Evolutionary conservation across 1,284 basidiomycete genomes (phyloP).

Genomic region (Sporisorium exsertum): DNA sequence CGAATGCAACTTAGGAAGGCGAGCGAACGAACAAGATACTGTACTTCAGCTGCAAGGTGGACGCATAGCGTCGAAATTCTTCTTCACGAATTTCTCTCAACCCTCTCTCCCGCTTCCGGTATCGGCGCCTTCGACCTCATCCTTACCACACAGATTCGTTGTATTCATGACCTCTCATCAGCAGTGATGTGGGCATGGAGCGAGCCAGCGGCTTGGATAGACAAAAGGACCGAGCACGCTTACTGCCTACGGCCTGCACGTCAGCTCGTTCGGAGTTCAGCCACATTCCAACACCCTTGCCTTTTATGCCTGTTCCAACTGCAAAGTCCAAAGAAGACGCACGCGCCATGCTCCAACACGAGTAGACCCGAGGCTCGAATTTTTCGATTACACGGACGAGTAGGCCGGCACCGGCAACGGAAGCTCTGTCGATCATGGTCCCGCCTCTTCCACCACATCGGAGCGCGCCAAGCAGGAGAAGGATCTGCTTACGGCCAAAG

Average conservation of each 20-base stretch:
- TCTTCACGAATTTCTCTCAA: background rate
- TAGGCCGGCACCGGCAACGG: background rate
- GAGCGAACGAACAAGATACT: background rate
- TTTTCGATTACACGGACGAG: constrained; percentile 2
- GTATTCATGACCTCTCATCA: background rate
- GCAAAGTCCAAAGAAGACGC: background rate
- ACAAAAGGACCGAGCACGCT: background rate
- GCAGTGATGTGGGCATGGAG: background rate
- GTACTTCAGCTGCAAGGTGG: constrained; percentile 10
- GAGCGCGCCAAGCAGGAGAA: background rate
- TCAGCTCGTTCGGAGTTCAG: constrained; percentile 18
- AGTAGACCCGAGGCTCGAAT: constrained; percentile 28
- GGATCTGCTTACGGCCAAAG: background rate
- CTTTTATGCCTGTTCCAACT: constrained; percentile 2
- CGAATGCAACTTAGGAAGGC: background rate
- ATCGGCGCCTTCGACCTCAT: too few species aligned
- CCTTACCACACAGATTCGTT: too few species aligned
- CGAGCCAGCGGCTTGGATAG: background rate
- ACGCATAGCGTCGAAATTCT: constrained; percentile 29
- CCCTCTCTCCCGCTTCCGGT: background rate
- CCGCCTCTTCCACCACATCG: background rate
- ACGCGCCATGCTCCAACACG: constrained; percentile 18
- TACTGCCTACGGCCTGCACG: constrained; percentile 11
- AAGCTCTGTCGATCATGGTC: constrained; percentile 8
- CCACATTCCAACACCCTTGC: constrained; percentile 15